Base-by-base conservation (phyloP, 2,329 filamentous ascomycete species). In the Phyllosticta paracitricarpa region DNA sequence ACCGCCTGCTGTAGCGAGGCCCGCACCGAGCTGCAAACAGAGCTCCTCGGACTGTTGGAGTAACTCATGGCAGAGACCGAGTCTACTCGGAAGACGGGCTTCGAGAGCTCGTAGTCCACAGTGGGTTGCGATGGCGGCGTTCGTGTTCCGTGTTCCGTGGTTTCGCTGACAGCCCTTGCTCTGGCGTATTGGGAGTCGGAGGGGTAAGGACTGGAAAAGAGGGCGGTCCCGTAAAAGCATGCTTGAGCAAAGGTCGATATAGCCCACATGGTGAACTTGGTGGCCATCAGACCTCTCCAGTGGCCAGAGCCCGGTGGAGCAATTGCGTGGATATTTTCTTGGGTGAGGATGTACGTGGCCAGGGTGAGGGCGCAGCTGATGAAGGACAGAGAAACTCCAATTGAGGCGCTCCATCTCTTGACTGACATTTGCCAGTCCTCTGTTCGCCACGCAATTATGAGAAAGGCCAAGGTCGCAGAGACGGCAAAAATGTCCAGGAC, bases 1-100 rank as follows among this genome's bases (percentile, higher is more conserved):
- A 75, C 72, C 25, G 68, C 71, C 48, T 74, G 68, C 24, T 73
- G 71, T n/a, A 75, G 61, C 12, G 73, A 74, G 14, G 72, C 71
- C 58, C 69, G 66, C 66, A 71, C 74, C 2, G 72, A 74, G 40
- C 63, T 69, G 57, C 61, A 35, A 51, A 73, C 65, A 8, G 72
- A 74, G 17, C 71, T 67, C 12, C 71, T 70, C 22, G 73, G 73
- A n/a, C 66, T 66, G 12, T 61, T 66, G 17, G 72, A 73, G 55
- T 71, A 72, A 9, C 71, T 74, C 3, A 72, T 71, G 10, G 73
- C 74, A 12, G 72, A 70, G 3, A 74, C 64, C 30, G 68, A 52
- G 26, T 40, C 48, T 22, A 48, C 40, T 48, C 40, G 40, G 40
- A 48, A 48, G 40, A n/a, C 40, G 52, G 52, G 52, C 10, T 30